Conservation (phyloP, 345 rosid genomes). For the Eutrema japonicum region DNA sequence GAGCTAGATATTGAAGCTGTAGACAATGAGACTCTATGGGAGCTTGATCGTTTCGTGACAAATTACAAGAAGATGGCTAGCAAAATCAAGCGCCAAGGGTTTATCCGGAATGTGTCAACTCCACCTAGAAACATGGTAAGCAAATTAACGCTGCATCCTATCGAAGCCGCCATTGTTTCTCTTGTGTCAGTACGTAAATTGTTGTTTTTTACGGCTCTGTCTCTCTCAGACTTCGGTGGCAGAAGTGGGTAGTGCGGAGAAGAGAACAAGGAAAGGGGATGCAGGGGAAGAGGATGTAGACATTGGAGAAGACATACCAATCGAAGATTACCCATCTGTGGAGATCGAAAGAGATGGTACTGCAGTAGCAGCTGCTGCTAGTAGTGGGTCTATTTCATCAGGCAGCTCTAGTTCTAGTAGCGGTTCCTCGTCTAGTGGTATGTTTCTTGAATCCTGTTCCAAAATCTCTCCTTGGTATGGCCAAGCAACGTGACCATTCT, state of each 20-base stretch:
- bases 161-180: background rate
- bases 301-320: slow-evolving; percentile 80
- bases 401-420: slow-evolving; percentile 53
- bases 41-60: slow-evolving; percentile 76
- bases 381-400: slow-evolving; percentile 58
- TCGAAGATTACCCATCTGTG: slow-evolving; percentile 71
- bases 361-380: slow-evolving; percentile 33
- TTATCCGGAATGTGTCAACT: slow-evolving; percentile 32
- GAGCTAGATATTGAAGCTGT: slow-evolving; percentile 78
- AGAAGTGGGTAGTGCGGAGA: slow-evolving; percentile 53
- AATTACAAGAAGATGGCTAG: slow-evolving; percentile 78
- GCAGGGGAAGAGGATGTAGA: slow-evolving; percentile 82
- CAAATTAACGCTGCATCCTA: background rate
- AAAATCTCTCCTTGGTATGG: background rate
- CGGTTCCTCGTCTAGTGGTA: slow-evolving; percentile 80
- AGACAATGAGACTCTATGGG: slow-evolving; percentile 78
- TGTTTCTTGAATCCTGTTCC: background rate
- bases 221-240: slow-evolving; percentile 32
- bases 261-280: slow-evolving; percentile 70
- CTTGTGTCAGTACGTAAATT: background rate
- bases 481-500: background rate
- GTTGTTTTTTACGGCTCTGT: background rate
- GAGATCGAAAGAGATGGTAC: slow-evolving; percentile 79
- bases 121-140: slow-evolving; percentile 38
- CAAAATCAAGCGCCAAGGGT: slow-evolving; percentile 71